These are phyloP conservation scores for Raffaelea albimanens DNA, from an alignment of 2,329 filamentous ascomycete species.

Conservation along the genomic window DNA sequence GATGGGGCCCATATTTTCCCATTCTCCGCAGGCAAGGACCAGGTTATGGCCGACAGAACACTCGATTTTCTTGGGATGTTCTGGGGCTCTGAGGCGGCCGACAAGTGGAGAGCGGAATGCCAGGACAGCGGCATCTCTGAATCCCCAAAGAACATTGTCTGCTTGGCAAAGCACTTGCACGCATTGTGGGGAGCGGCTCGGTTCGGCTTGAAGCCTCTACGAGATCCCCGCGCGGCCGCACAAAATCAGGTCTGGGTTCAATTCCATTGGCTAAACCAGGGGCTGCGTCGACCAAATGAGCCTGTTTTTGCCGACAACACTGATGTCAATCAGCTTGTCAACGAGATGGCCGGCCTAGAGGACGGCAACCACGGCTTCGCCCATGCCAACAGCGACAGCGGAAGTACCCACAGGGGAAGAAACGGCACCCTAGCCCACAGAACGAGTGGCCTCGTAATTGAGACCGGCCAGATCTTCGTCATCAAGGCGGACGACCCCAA, in stretches of 20 bases:
- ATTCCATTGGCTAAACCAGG: neutral
- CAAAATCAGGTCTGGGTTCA: neutral
- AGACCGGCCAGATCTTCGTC: slow-evolving; percentile 4
- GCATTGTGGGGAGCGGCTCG: neutral
- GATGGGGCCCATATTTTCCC: neutral
- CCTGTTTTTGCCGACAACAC: too few species aligned
- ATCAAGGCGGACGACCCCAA: slow-evolving; percentile 1
- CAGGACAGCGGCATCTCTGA: neutral
- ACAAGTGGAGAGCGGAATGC: neutral
- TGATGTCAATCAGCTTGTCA: too few species aligned
- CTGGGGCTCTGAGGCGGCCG: neutral
- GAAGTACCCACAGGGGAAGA: too few species aligned
- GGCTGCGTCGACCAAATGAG: too few species aligned
- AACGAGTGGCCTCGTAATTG: neutral
- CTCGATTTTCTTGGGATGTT: neutral
- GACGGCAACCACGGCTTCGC: too few species aligned
- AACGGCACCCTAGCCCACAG: slow-evolving; percentile 1
- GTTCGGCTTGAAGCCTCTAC: neutral
- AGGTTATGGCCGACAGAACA: neutral
- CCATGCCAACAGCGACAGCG: too few species aligned
- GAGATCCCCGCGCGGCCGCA: neutral
- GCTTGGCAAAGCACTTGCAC: neutral
- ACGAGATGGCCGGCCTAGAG: too few species aligned
- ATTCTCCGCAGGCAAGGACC: neutral
- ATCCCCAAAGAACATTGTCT: neutral